These are phyloP conservation scores for Arthroderma sp. DNA, from an alignment of 2,329 filamentous ascomycete genomes.

Conservation along the genomic window DNA sequence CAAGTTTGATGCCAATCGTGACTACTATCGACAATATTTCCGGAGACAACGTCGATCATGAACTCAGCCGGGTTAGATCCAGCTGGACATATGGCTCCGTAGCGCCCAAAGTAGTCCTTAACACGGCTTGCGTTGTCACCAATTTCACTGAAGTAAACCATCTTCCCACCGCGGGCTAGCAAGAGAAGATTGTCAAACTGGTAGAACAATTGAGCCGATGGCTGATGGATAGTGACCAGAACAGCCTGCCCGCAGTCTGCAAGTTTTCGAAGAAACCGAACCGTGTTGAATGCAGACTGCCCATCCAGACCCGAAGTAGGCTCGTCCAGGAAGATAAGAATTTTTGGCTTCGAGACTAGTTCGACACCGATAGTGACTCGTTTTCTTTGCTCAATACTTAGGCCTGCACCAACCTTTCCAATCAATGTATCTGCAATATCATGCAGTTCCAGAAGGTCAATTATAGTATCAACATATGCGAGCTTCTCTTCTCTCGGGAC, in stretches of 20 bases:
- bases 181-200: conserved; percentile 57
- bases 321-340: conserved; percentile 75
- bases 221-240: conserved; percentile 90
- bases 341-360: conserved; percentile 74
- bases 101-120: conserved; percentile 49
- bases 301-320: conserved; percentile 87
- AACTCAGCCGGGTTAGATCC: conserved; percentile 63
- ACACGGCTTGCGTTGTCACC: conserved; percentile 45
- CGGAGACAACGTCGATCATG: conserved; percentile 53
- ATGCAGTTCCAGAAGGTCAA: conserved; percentile 79
- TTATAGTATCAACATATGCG: conserved; percentile 78
- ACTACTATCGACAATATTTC: conserved; percentile 22
- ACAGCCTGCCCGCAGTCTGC: conserved; percentile 81
- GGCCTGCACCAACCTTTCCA: conserved; percentile 64
- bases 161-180: conserved; percentile 50
- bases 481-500: conserved; percentile 63
- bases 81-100: conserved; percentile 47
- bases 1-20: conserved; percentile 40
- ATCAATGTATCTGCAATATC: conserved; percentile 85
- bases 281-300: conserved; percentile 85
- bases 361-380: conserved; percentile 89
- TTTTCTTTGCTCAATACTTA: conserved; percentile 51
- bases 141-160: conserved; percentile 55
- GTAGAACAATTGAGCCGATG: conserved; percentile 84
- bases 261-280: conserved; percentile 74